Base-by-base conservation (phyloP, 164 flowering plant species). In the Magnolia sinica region DNA sequence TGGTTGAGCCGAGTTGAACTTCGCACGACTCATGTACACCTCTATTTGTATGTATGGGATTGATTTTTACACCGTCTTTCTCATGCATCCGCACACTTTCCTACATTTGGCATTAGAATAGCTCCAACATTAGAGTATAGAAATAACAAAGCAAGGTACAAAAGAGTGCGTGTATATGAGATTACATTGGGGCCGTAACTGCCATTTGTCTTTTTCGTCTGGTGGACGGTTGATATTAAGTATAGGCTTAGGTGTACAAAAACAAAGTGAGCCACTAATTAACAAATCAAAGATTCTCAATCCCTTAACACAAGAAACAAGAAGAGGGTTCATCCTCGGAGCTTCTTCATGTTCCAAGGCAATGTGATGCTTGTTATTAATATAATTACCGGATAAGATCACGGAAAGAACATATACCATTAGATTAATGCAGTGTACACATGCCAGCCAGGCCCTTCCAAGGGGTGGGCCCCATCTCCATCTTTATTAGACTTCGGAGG, bases 251-350 rank as follows among this genome's bases (percentile, higher is more conserved):
- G 68, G 68, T 64, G 68, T 59, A 19, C 19, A 59, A 14, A 13
- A 59, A 13, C n/a, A 19, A 59, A 37, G 24, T n/a, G 24, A 10
- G 68, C 68, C 24, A 20, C 24, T 13, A 22, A 64, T 37, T 68
- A 31, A 37, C n/a, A 68, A 68, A 68, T 68, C n/a, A 68, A 68
- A 68, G 71, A 68, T 68, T 29, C 71, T 31, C 71, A 29, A 55
- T 37, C 49, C 18, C 71, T 7, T 68, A 29, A 29, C 71, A 68
- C 71, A 68, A 68, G 50, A 18, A 68, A 68, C 71, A 68, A 68
- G 19, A 68, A 37, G 10, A 31, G 50, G 50, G 23, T 37, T 29
- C 50, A 16, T 68, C 50, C 50, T 11, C 51, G 27, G 16, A 68
- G 20, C 71, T 68, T 68, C 71, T 11, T 68, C 49, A 29, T 68